Conservation (phyloP, 2,329 filamentous ascomycete genomes). For the Massarina eburnea region DNA sequence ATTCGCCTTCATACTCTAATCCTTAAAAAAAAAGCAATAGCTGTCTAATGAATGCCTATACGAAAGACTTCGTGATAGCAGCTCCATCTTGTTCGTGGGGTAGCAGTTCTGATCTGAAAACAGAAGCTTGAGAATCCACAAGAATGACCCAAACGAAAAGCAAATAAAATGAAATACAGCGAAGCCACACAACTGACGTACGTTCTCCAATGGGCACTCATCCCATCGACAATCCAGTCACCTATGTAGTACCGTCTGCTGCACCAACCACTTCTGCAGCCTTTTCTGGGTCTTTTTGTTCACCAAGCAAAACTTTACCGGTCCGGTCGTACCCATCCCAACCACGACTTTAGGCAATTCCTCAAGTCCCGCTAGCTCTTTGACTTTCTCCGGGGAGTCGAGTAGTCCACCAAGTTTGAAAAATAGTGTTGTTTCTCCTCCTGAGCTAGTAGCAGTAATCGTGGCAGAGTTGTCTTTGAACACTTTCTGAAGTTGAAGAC, state of each 20-base stretch:
- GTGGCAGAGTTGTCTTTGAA: conserved; percentile 25
- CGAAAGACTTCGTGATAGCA: too few species aligned
- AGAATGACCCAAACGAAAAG: too few species aligned
- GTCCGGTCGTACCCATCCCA: conserved; percentile 21
- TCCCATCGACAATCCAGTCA: not conserved
- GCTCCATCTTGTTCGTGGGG: too few species aligned
- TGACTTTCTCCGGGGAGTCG: conserved; percentile 24
- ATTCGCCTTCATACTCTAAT: too few species aligned
- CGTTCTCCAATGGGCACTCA: too few species aligned
- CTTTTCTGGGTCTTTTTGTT: conserved; percentile 25
- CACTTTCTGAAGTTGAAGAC: conserved; percentile 28
- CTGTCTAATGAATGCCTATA: too few species aligned
- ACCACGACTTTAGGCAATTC: conserved; percentile 26
- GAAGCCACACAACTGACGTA: too few species aligned
- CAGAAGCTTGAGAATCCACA: too few species aligned
- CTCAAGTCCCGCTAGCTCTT: conserved; percentile 30
- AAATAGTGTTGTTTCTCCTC: conserved; percentile 23
- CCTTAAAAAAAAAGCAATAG: too few species aligned
- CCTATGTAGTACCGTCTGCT: conserved; percentile 13
- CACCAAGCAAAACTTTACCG: conserved; percentile 31
- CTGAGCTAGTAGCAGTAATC: conserved; percentile 16
- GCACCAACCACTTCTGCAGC: conserved; percentile 21
- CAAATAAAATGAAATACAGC: too few species aligned
- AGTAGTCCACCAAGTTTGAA: conserved; percentile 34
- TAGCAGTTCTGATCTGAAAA: too few species aligned